phyloP scores from a whole-genome alignment of 2,329 filamentous ascomycete genomes.

The Coniochaeta hoffmannii region DNA sequence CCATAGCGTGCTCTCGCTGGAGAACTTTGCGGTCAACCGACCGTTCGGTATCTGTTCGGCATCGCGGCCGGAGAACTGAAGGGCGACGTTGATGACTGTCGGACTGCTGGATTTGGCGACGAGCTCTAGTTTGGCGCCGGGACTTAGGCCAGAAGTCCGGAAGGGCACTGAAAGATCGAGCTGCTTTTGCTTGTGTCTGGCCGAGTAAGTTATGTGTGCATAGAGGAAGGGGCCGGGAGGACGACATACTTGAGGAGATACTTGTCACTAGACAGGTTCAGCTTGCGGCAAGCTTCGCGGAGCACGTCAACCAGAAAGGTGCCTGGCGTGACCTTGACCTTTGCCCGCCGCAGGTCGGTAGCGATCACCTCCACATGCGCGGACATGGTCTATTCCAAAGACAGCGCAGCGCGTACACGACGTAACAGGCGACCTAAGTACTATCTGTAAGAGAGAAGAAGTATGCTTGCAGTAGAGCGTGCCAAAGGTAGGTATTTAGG shows the following conservation, averaged over 20 bases:
- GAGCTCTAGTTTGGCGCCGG: slow-evolving; percentile 88
- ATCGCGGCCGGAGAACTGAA: slow-evolving; percentile 65
- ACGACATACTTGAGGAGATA: slow-evolving; percentile 69
- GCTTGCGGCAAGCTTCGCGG: slow-evolving; percentile 78
- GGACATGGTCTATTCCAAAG: slow-evolving; percentile 49
- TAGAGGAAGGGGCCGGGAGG: not conserved
- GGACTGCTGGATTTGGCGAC: slow-evolving; percentile 81
- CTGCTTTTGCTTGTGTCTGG: slow-evolving; percentile 74
- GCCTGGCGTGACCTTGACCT: slow-evolving; percentile 73
- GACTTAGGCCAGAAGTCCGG: slow-evolving; percentile 71
- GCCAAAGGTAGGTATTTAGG: not conserved
- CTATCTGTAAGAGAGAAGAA: slow-evolving; percentile 1
- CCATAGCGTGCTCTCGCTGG: slow-evolving; percentile 85
- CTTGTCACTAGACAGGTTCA: slow-evolving; percentile 63
- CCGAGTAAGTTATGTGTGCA: not conserved
- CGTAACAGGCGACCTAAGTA: not conserved
- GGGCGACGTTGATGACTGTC: slow-evolving; percentile 77
- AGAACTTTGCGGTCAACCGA: slow-evolving; percentile 71
- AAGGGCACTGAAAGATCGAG: slow-evolving; percentile 81
- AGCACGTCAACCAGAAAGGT: slow-evolving; percentile 81
- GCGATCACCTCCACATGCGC: slow-evolving; percentile 86
- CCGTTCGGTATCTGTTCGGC: not conserved
- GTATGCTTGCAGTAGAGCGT: not conserved
- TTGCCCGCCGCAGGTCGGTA: slow-evolving; percentile 66
- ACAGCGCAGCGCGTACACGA: too few relatives aligned